These are phyloP conservation scores for Elaphomyces granulatus DNA, from an alignment of 495 filamentous ascomycete species.

Conservation along the genomic window DNA sequence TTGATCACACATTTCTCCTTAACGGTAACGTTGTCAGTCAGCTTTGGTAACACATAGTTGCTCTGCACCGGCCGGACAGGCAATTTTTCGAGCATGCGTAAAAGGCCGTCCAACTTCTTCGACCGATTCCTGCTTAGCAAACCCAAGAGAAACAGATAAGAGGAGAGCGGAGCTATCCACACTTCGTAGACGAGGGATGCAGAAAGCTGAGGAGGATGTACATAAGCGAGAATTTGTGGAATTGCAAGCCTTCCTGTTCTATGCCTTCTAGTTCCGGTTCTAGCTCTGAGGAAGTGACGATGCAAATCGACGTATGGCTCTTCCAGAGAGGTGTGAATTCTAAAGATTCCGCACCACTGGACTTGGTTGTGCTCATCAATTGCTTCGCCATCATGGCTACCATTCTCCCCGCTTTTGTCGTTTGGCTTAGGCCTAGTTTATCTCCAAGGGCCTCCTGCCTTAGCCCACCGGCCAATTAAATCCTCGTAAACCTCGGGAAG, in stretches of 20 bases:
- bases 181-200: constrained; percentile 59
- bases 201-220: constrained; percentile 41
- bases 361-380: constrained; percentile 44
- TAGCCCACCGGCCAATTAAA: constrained; percentile 88
- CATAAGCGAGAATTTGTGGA: constrained; percentile 65
- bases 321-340: not conserved
- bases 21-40: constrained; percentile 77
- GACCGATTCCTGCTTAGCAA: constrained; percentile 61
- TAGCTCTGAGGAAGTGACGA: constrained; percentile 25
- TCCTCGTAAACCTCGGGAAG: constrained; percentile 75
- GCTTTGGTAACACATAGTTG: constrained; percentile 55
- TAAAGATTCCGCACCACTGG: constrained; percentile 10
- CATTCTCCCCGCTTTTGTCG: constrained; percentile 20
- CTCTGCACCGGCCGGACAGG: constrained; percentile 62
- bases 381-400: constrained; percentile 28
- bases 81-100: constrained; percentile 62
- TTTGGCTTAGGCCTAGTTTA: constrained; percentile 57
- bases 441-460: constrained; percentile 63
- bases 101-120: constrained; percentile 53
- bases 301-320: constrained; percentile 16
- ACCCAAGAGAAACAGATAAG: constrained; percentile 62
- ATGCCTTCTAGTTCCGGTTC: constrained; percentile 8
- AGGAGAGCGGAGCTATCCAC: constrained; percentile 77
- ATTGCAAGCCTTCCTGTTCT: constrained; percentile 22
- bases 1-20: constrained; percentile 76